Percentiles rank a stretch among this genome's conserved stretches.
Conservation (phyloP, 2,329 filamentous ascomycete species). For the Verticillium tricorpus region DNA sequence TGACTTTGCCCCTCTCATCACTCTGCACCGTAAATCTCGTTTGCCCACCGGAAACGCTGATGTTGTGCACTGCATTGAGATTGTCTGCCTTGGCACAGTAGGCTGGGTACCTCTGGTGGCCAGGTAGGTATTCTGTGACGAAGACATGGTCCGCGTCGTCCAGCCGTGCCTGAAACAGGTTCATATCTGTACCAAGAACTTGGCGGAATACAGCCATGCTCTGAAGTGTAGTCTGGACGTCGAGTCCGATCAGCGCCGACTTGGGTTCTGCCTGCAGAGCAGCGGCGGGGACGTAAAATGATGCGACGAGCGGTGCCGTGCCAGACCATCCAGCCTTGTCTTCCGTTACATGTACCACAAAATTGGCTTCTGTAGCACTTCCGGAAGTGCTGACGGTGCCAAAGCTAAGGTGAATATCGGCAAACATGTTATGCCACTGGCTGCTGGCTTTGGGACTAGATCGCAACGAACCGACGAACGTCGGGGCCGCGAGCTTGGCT, state of each 20-base stretch:
- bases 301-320: constrained; percentile 31
- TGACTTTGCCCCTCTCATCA: constrained; percentile 22
- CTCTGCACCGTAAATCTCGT: constrained; percentile 25
- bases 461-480: constrained; percentile 24
- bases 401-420: constrained; percentile 35
- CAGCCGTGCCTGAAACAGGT: constrained; percentile 26
- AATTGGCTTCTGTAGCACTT: constrained; percentile 20
- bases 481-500: constrained; percentile 18
- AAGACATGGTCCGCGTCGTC: constrained; percentile 24
- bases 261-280: constrained; percentile 27
- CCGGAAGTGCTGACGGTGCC: constrained; percentile 26
- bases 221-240: constrained; percentile 19
- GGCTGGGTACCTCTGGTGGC: constrained; percentile 22
- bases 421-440: constrained; percentile 30
- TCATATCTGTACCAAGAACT: constrained; percentile 20
- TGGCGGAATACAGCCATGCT: constrained; percentile 17
- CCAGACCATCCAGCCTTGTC: constrained; percentile 32
- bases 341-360: constrained; percentile 25
- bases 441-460: constrained; percentile 9
- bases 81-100: constrained; percentile 17
- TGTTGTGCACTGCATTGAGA: background rate
- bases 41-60: background rate
- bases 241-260: constrained; percentile 25
- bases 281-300: constrained; percentile 33
- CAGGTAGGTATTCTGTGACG: constrained; percentile 31